Base-by-base conservation (phyloP, 2,329 filamentous ascomycete species). In the Neocucurbitaria cava region DNA sequence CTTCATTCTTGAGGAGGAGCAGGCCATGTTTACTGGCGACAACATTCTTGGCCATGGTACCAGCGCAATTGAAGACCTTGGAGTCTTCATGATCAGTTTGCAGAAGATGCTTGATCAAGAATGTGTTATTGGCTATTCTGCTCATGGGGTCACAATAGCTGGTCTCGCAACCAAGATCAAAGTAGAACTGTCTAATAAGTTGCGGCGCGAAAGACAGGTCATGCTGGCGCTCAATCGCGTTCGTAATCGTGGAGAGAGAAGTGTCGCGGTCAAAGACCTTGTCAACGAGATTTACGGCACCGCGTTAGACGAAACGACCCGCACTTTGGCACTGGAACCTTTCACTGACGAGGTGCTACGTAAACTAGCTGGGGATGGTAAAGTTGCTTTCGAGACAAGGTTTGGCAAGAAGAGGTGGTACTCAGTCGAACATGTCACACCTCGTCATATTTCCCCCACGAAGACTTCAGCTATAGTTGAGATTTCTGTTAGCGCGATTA, bases 321-420 rank as follows among this genome's bases (percentile, higher is more conserved):
- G 75, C 0, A 60, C 68, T 9, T 61, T 93, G 89, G 70, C 95
- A 91, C 73, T 94, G 89, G 88, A 96, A 92, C 77, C 92, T 85
- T 56, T 86, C 83, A 47, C 89, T 87, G 43, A 83, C 78, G 49
- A 81, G 80, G 77, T 73, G 85, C 69, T 90, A 80, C 61, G 89
- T 82, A 70, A 92, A 89, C 64, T 90, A 85, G 59, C 70, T 7
- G 66, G 59, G 0, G 70, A 72, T 49, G 64, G 66, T 2, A 63
- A 61, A 40, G 70, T 71, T 1, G 70, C 61, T 1, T 72, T 73
- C 39, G 56, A 68, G 53, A 42, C 11, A n/a, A 15, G 40, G 6
- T 7, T 5, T 10, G 40, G 40, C 20, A 26, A 18, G 13, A 42
- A 42, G 77, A 43, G 0, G 73, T 78, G 8, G 78, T 77, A 6